Evolutionary conservation across 208 protist species (phyloP).

Genomic region (Zelonia costaricensis): DNA sequence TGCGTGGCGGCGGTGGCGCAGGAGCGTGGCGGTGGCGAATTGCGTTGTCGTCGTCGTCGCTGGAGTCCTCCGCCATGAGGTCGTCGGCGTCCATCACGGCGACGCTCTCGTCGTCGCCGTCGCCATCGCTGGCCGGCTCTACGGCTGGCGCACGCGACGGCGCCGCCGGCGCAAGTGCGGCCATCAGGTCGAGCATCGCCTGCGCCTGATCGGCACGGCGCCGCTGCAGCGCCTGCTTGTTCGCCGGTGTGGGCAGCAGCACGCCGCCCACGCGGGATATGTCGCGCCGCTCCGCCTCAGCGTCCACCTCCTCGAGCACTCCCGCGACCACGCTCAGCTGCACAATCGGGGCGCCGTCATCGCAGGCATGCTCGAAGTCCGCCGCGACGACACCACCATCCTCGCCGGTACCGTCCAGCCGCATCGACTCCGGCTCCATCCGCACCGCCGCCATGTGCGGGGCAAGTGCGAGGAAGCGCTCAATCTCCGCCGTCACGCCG

Average conservation of each 20-base stretch:
- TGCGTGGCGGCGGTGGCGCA: conserved; percentile 18
- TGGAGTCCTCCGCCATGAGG: conserved; percentile 58
- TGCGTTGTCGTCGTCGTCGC: no score
- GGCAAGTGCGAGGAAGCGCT: conserved; percentile 55
- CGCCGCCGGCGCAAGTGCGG: conserved; percentile 39
- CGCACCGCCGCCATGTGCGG: conserved; percentile 43
- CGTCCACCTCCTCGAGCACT: conserved; percentile 60
- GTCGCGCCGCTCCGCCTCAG: neutral
- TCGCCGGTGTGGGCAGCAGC: conserved; percentile 64
- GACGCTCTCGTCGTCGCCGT: conserved; percentile 38
- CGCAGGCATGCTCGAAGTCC: neutral
- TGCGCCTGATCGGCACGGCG: conserved; percentile 65
- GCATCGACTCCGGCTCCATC: conserved; percentile 44
- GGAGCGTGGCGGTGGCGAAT: no score
- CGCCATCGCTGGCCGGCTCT: conserved; percentile 6
- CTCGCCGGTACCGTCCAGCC: neutral
- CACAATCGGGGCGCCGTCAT: conserved; percentile 24
- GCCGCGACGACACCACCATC: conserved; percentile 2
- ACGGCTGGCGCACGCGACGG: conserved; percentile 4
- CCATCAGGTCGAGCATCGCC: conserved; percentile 73
- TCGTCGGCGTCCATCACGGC: conserved; percentile 77
- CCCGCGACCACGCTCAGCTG: conserved; percentile 84
- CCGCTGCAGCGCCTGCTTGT: conserved; percentile 44
- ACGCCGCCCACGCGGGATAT: conserved; percentile 37
- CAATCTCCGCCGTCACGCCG: conserved; percentile 47